These are phyloP conservation scores for Boletus barrowsii DNA, from an alignment of 768 basidiomycete genomes.

Conservation along the genomic window DNA sequence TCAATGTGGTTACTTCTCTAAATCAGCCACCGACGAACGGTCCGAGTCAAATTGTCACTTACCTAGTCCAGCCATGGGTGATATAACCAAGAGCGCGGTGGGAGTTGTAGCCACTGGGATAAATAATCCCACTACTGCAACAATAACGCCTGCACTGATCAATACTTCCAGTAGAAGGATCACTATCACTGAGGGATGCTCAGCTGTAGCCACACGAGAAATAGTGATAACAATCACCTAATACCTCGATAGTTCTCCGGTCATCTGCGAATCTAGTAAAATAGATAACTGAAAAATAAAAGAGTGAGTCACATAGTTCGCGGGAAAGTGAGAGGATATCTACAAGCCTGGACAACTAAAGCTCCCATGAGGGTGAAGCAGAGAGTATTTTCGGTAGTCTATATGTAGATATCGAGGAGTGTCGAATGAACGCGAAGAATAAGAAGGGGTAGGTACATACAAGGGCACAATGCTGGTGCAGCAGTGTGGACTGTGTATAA, in stretches of 20 bases:
- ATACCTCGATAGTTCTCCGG: slow-evolving; percentile 4
- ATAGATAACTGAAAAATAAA: slow-evolving; percentile 14
- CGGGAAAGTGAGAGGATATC: not conserved
- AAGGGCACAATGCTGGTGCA: not conserved
- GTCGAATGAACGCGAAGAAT: too few relatives aligned
- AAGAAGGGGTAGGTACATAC: not conserved
- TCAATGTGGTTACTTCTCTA: slow-evolving; percentile 5
- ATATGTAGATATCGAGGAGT: too few relatives aligned
- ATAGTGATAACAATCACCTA: slow-evolving; percentile 4
- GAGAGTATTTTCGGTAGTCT: too few relatives aligned
- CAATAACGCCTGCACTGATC: not conserved
- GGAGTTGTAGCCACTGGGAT: too few relatives aligned
- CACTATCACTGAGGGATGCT: slow-evolving; percentile 2
- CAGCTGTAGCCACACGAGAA: not conserved
- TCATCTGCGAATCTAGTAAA: slow-evolving; percentile 10
- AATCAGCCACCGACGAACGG: too few relatives aligned
- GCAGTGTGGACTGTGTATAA: too few relatives aligned
- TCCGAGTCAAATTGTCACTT: too few relatives aligned
- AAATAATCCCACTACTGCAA: too few relatives aligned
- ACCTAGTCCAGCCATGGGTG: too few relatives aligned
- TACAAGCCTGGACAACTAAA: slow-evolving; percentile 1
- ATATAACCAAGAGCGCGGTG: too few relatives aligned
- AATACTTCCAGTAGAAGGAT: slow-evolving; percentile 17
- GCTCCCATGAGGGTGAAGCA: slow-evolving; percentile 1
- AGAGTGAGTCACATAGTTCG: too few relatives aligned